phyloP scores from a whole-genome alignment of 148 eudicot species.

The Simmondsia chinensis region DNA sequence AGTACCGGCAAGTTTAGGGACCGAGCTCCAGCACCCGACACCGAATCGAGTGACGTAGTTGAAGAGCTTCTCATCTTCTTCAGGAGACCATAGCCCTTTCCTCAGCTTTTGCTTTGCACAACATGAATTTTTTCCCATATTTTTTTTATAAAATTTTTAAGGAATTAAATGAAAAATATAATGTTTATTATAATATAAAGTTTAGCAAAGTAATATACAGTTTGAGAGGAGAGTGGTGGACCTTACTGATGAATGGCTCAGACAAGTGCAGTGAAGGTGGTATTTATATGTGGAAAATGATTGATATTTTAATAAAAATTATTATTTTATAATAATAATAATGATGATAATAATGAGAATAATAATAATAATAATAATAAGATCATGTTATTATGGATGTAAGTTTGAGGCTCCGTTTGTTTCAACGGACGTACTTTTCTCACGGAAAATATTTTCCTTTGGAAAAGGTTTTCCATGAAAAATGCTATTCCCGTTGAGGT shows the following conservation, averaged over 20 bases:
- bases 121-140: conserved; percentile 26
- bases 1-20: conserved; percentile 39
- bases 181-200: neutral
- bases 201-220: neutral
- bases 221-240: too few species aligned
- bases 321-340: neutral
- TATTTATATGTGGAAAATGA: neutral
- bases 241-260: too few species aligned
- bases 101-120: conserved; percentile 30
- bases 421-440: too few species aligned
- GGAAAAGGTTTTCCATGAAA: too few species aligned
- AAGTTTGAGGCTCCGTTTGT: too few species aligned
- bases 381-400: too few species aligned
- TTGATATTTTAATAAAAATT: neutral
- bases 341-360: too few species aligned
- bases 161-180: neutral
- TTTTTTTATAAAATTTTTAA: neutral
- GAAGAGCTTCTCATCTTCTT: conserved; percentile 41
- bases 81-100: conserved; percentile 41
- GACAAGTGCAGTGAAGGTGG: too few species aligned
- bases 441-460: too few species aligned
- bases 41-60: conserved; percentile 36
- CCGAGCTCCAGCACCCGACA: conserved; percentile 40
- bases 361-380: too few species aligned
- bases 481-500: too few species aligned